Percentiles rank a stretch among this genome's conserved stretches.
Evolutionary conservation across 257 asterid species (phyloP).

Genomic region (Solanum ossicruentum): DNA sequence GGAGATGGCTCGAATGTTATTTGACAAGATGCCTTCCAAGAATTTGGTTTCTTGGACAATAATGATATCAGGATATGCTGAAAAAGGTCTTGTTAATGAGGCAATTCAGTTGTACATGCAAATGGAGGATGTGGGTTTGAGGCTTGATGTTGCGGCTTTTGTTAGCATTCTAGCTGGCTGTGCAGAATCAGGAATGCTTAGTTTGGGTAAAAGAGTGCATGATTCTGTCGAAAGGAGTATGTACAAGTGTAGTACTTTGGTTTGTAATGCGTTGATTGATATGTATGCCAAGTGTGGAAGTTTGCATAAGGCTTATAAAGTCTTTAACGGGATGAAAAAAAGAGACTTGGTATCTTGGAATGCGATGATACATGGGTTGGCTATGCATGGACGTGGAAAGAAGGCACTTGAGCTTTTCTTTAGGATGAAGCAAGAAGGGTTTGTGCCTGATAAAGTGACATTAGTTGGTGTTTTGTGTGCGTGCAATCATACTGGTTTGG

Average conservation of each 20-base stretch:
- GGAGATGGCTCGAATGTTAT: conserved; percentile 58
- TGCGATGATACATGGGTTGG: conserved; percentile 70
- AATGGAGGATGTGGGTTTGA: conserved; percentile 28
- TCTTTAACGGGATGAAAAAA: conserved; percentile 29
- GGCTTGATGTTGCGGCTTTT: conserved; percentile 41
- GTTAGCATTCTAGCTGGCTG: conserved; percentile 57
- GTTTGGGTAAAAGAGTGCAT: conserved; percentile 57
- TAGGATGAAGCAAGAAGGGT: conserved; percentile 45
- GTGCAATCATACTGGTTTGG: conserved; percentile 58
- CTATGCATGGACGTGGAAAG: conserved; percentile 51
- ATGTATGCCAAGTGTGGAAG: conserved; percentile 85
- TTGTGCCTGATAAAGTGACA: conserved; percentile 55
- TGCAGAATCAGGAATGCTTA: conserved; percentile 57
- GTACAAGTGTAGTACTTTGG: conserved; percentile 3
- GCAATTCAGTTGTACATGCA: conserved; percentile 40
- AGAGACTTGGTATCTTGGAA: conserved; percentile 75
- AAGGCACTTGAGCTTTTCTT: conserved; percentile 51
- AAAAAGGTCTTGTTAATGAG: conserved; percentile 52
- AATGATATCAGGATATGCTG: conserved; percentile 57
- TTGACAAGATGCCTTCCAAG: conserved; percentile 74
- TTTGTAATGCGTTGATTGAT: conserved; percentile 58
- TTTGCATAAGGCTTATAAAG: conserved; percentile 36
- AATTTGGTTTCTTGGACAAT: conserved; percentile 72
- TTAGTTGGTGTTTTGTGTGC: conserved; percentile 58
- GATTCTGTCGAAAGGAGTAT: conserved; percentile 15